Evolutionary conservation across 345 rosid species (phyloP).

Genomic region (Brassica cretica): DNA sequence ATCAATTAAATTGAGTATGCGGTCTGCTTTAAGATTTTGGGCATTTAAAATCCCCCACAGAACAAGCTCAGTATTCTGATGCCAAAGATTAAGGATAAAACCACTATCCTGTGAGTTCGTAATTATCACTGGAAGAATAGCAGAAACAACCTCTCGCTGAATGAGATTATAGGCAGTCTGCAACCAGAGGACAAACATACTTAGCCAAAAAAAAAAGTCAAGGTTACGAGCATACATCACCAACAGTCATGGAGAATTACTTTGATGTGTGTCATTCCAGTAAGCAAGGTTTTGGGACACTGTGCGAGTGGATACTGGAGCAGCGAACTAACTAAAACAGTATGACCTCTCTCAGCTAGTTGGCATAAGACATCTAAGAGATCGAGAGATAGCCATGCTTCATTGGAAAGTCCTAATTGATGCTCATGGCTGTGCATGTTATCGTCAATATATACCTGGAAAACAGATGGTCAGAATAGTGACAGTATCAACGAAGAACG

Average conservation of each 20-base stretch:
- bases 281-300: conserved; percentile 56
- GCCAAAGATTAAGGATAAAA: not conserved
- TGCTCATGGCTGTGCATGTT: conserved; percentile 58
- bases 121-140: not conserved
- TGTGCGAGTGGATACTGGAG: conserved; percentile 75
- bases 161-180: not conserved
- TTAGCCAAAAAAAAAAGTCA: not conserved
- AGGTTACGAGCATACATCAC: not conserved
- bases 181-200: not conserved
- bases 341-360: conserved; percentile 86
- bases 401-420: conserved; percentile 70
- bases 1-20: not conserved
- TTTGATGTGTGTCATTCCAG: not conserved
- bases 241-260: not conserved
- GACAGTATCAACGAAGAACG: conserved; percentile 16
- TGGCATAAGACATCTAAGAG: conserved; percentile 83
- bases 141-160: not conserved
- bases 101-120: not conserved
- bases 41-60: not conserved
- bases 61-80: not conserved
- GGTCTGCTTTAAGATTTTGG: not conserved
- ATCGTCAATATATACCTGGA: conserved; percentile 73
- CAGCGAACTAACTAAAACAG: conserved; percentile 60
- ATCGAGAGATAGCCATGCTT: conserved; percentile 82
- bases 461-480: conserved; percentile 22